A percentile compares a stretch with the other conserved stretches of the same genome.
phyloP scores from a whole-genome alignment of 1,284 basidiomycete species.

The Spongiforma sp. region DNA sequence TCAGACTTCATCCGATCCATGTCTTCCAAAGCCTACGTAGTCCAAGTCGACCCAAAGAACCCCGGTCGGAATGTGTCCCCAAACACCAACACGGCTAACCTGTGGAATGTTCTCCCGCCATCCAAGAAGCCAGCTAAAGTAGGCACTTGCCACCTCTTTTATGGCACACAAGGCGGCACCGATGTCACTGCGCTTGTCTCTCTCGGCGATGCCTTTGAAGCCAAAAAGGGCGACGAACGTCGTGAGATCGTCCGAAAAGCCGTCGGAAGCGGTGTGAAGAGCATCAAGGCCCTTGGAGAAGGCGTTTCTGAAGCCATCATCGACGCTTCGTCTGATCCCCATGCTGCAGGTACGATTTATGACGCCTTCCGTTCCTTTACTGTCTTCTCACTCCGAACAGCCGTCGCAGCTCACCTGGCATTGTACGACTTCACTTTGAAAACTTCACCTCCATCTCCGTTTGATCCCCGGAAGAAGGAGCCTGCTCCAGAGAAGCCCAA shows the following conservation, averaged over 20 bases:
- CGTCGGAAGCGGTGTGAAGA: slow-evolving; percentile 70
- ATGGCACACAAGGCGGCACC: slow-evolving; percentile 47
- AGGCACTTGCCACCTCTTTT: slow-evolving; percentile 71
- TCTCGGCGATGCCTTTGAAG: slow-evolving; percentile 62
- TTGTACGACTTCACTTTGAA: slow-evolving; percentile 79
- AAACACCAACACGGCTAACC: slow-evolving; percentile 39
- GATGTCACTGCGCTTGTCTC: slow-evolving; percentile 61
- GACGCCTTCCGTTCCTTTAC: neutral
- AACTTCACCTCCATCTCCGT: slow-evolving; percentile 64
- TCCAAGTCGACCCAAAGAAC: slow-evolving; percentile 48
- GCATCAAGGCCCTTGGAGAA: slow-evolving; percentile 60
- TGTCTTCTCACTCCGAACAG: slow-evolving; percentile 40
- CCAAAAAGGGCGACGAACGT: slow-evolving; percentile 53
- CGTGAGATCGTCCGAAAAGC: slow-evolving; percentile 70
- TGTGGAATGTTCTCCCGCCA: slow-evolving; percentile 50
- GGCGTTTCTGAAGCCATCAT: slow-evolving; percentile 62
- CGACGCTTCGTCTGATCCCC: slow-evolving; percentile 70
- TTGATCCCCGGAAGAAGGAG: slow-evolving; percentile 58
- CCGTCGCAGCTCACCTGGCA: slow-evolving; percentile 78
- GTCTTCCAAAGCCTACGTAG: slow-evolving; percentile 47
- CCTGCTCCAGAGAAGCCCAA: slow-evolving; percentile 53
- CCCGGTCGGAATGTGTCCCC: slow-evolving; percentile 30
- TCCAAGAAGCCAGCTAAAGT: slow-evolving; percentile 58
- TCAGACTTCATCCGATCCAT: slow-evolving; percentile 34
- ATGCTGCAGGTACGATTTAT: slow-evolving; percentile 65